Evolutionary conservation across 164 flowering plant species (phyloP), one percentile per base, ranked within the genome.

Genomic region (Nelumbo lutea): DNA sequence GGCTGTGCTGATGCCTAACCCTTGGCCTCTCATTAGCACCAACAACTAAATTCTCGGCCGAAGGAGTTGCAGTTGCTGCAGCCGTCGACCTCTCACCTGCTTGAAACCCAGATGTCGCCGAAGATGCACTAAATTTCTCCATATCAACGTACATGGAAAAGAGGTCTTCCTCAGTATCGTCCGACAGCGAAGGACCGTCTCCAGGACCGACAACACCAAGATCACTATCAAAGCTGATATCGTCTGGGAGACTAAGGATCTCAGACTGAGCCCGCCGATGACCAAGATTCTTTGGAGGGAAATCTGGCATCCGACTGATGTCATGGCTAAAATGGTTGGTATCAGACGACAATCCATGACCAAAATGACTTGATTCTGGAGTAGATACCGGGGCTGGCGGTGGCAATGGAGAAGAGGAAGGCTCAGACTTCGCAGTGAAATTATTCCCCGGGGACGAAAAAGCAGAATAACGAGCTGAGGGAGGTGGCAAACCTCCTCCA

Each of bases 221-320:
- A 70, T 92, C 98, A 68, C 97, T 89, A 72, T 92, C 98, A 53
- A 95, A 95, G 81, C 90, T 89, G 45, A 92, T 79, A 70, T 95
- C 98, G 72, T 95, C 99, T 0, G 99, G 99, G 42, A 95, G 88
- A 57, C 96, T 88, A 45, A 95, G 85, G 65, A 95, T 92, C 77
- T 95, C 99, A 0, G 99, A 92, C 74, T 90, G 98, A 3, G 98
- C 99, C 53, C 99, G 88, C 11, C 99, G 78, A 68, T 95, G 99
- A 14, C 99, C 98, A 42, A 79, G 55, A 55, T 83, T 86, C 82
- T 77, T 87, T 1, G 83, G 89, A 8, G 97, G 99, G 64, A 84
- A 89, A 71, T 92, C 99, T 6, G 92, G 84, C 99, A 95, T 95
- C 27, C 89, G 73, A 78, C 95, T 92, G 5, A 95, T 77, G 65